phyloP scores from a whole-genome alignment of 805 yeast genomes.

The Torulaspora franciscae region DNA sequence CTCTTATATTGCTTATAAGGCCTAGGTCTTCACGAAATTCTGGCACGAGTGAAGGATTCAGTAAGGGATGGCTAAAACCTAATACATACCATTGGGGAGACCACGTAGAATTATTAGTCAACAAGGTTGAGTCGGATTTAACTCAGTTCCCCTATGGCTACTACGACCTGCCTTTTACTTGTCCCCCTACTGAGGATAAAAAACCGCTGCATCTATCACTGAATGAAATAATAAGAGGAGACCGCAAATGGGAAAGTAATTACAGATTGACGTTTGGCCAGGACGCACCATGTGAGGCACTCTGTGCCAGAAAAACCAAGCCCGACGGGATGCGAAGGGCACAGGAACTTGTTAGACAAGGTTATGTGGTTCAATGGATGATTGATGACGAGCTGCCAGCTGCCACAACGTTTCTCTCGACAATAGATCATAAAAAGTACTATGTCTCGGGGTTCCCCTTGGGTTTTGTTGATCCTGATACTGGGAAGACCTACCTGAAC shows the following conservation, averaged over 20 bases:
- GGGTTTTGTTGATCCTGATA: slow-evolving; percentile 54
- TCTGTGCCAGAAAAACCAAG: slow-evolving; percentile 64
- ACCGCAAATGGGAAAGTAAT: slow-evolving; percentile 70
- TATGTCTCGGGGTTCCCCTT: slow-evolving; percentile 85
- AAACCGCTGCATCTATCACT: slow-evolving; percentile 63
- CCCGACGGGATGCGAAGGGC: slow-evolving; percentile 52
- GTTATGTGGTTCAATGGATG: slow-evolving; percentile 78
- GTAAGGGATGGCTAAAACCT: slow-evolving; percentile 29
- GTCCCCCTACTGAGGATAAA: slow-evolving; percentile 56
- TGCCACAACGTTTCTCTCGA: slow-evolving; percentile 71
- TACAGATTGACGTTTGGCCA: slow-evolving; percentile 57
- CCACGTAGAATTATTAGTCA: slow-evolving; percentile 61
- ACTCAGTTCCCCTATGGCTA: slow-evolving; percentile 74
- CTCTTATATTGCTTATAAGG: slow-evolving; percentile 6
- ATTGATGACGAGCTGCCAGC: slow-evolving; percentile 77
- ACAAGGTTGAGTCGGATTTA: slow-evolving; percentile 68
- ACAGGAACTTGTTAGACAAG: slow-evolving; percentile 54
- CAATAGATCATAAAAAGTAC: slow-evolving; percentile 55
- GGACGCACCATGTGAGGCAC: slow-evolving; percentile 59
- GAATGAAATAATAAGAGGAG: slow-evolving; percentile 77
- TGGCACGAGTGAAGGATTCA: not conserved
- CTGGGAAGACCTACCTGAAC: slow-evolving; percentile 56
- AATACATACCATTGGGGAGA: slow-evolving; percentile 48
- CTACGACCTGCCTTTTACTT: slow-evolving; percentile 72
- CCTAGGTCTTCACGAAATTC: slow-evolving; percentile 1